phyloP scores from a whole-genome alignment of 257 asterid genomes.

The Solanum medicagineum region DNA sequence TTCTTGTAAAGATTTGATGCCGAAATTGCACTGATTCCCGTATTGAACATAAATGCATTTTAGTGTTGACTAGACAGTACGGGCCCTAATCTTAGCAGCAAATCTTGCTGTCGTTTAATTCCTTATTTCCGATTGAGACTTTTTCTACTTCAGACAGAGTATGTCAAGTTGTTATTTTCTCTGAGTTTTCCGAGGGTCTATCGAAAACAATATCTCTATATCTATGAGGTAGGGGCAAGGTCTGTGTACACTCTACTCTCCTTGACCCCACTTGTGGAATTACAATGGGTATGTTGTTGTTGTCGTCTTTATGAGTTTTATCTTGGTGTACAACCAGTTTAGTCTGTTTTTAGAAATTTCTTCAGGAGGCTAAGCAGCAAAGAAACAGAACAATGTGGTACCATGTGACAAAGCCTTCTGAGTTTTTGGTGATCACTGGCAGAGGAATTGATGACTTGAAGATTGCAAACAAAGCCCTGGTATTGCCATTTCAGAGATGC shows the following conservation, averaged over 20 bases:
- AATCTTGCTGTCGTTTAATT: neutral
- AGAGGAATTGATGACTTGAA: constrained; percentile 32
- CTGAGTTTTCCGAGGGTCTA: too few species aligned
- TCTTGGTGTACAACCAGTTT: neutral
- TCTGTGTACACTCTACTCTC: too few species aligned
- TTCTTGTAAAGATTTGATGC: neutral
- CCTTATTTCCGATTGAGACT: neutral
- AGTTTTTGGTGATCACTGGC: constrained; percentile 56
- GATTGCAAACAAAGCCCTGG: constrained; percentile 44
- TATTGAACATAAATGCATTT: neutral
- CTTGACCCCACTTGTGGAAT: neutral
- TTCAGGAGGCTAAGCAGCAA: neutral
- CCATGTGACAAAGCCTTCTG: constrained; percentile 45
- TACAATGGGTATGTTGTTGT: neutral
- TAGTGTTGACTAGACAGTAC: neutral
- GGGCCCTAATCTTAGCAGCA: neutral
- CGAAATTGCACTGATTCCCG: neutral
- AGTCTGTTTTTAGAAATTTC: neutral
- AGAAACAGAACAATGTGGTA: neutral
- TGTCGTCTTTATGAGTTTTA: neutral
- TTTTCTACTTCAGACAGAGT: neutral
- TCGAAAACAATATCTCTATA: too few species aligned
- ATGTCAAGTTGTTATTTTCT: neutral
- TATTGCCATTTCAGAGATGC: constrained; percentile 41
- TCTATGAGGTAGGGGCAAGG: too few species aligned